Base-by-base conservation (phyloP, 768 basidiomycete species). In the Agaricus subrufescens region DNA sequence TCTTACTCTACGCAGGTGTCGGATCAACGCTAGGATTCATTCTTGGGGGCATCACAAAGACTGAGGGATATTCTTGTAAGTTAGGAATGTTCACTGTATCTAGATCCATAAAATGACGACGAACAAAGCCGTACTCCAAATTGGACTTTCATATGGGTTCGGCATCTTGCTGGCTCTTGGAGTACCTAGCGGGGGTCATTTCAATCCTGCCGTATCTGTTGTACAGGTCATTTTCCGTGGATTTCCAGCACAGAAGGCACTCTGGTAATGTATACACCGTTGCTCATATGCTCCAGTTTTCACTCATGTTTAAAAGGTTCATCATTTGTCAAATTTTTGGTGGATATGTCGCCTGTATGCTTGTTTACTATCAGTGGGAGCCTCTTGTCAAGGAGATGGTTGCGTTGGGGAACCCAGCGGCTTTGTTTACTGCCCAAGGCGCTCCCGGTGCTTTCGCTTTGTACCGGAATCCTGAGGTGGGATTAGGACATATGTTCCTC, bases 301-400 rank as follows among this genome's bases (percentile, higher is more conserved):
- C 11, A n/a, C 42, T 50, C 19, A 45, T 11, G 6, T 31, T n/a
- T 10, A 12, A 8, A 46, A 87, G 85, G 67, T 89, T 86, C 63
- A 84, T 88, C 57, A 42, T 78, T 11, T 79, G 85, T 0, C 88
- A 91, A 63, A 75, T 86, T 58, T 59, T 86, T 3, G 89, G 87
- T 4, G 82, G 77, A 11, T 87, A 83, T 60, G 66, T 88, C 58
- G 87, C 84, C 0, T 81, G 78, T 54, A 69, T 86, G 39, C 57
- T 84, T 46, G 65, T 85, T 49, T 89, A 89, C 63, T 73, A 74
- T 4, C 84, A 88, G 61, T 90, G 84, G 72, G 78, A 78, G 58
- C 70, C 77, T 45, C 54, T 76, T 47, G 73, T 89, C 38, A 60
- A 67, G 47, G 52, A 59, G 10, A 65, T 70, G 15, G 80, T 81